Evolutionary conservation across 164 flowering plant species (phyloP).

Genomic region (Macadamia tetraphylla): DNA sequence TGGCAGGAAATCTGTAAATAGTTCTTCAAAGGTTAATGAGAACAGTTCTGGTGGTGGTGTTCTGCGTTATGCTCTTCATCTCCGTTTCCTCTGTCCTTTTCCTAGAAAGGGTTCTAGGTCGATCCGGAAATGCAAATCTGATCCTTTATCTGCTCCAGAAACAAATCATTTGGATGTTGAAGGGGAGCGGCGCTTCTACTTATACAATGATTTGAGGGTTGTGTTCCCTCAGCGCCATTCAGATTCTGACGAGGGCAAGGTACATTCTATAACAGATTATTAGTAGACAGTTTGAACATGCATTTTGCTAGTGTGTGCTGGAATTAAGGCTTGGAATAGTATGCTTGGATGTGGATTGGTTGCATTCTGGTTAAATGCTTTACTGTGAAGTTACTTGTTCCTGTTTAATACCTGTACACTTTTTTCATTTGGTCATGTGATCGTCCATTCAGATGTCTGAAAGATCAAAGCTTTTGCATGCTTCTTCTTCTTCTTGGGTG

Average conservation of each 20-base stretch:
- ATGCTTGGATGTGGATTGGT: too few relatives aligned
- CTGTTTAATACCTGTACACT: too few relatives aligned
- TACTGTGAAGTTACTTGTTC: too few relatives aligned
- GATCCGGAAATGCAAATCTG: slow-evolving; percentile 60
- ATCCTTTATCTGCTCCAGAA: slow-evolving; percentile 41
- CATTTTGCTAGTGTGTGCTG: too few relatives aligned
- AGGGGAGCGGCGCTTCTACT: slow-evolving; percentile 73
- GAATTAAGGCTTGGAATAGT: too few relatives aligned
- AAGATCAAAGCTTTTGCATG: too few relatives aligned
- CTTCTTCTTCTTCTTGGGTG: too few relatives aligned
- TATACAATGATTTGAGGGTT: slow-evolving; percentile 79
- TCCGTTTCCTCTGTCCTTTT: slow-evolving; percentile 69
- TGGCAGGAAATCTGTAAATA: slow-evolving; percentile 32
- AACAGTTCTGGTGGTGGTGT: slow-evolving; percentile 48
- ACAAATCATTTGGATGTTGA: slow-evolving; percentile 24
- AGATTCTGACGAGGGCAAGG: slow-evolving; percentile 96
- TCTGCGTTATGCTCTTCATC: slow-evolving; percentile 91
- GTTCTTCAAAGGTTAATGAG: slow-evolving; percentile 46
- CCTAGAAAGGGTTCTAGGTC: slow-evolving; percentile 49
- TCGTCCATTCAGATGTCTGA: too few relatives aligned
- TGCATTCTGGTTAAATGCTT: too few relatives aligned
- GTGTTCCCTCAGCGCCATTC: slow-evolving; percentile 96
- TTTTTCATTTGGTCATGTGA: too few relatives aligned
- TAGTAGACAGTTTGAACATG: too few relatives aligned
- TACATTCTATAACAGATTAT: slow-evolving; percentile 20